Evolutionary conservation across 352 stramenopile genomes (phyloP).

Genomic region (Phytophthora parvispora): DNA sequence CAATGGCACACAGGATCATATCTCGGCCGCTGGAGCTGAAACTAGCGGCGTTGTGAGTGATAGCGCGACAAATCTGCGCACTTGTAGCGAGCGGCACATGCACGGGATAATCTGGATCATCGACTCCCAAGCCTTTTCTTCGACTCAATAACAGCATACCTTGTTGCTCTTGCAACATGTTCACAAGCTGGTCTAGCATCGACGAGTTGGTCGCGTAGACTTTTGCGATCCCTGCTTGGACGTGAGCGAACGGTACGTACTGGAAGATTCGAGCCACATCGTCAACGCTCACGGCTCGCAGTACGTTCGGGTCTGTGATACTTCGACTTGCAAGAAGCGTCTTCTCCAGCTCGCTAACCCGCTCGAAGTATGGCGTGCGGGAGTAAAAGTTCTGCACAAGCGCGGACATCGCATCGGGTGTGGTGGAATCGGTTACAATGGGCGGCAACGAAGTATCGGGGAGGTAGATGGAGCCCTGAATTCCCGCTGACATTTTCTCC

Average conservation of each 20-base stretch:
- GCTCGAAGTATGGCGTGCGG: constrained; percentile 79
- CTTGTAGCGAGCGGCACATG: constrained; percentile 67
- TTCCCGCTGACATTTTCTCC: constrained; percentile 68
- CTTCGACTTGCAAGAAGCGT: constrained; percentile 49
- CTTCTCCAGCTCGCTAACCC: constrained; percentile 60
- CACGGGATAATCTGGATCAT: constrained; percentile 63
- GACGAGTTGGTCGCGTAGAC: constrained; percentile 19
- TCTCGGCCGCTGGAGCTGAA: constrained; percentile 82
- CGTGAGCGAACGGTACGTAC: constrained; percentile 50
- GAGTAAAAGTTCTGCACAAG: constrained; percentile 69
- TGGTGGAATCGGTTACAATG: background rate
- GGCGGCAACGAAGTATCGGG: constrained; percentile 12
- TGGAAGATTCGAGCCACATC: constrained; percentile 57
- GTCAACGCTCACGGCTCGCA: constrained; percentile 48
- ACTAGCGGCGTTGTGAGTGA: constrained; percentile 51
- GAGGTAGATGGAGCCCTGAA: constrained; percentile 72
- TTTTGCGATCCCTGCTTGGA: constrained; percentile 38
- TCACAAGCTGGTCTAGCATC: constrained; percentile 37
- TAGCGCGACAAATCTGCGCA: constrained; percentile 79
- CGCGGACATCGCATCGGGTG: constrained; percentile 47
- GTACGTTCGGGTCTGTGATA: constrained; percentile 50
- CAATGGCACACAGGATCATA: constrained; percentile 78
- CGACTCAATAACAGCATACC: constrained; percentile 8
- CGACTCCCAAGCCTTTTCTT: background rate
- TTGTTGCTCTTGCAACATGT: constrained; percentile 33